phyloP scores from a whole-genome alignment of 2,329 filamentous ascomycete genomes.

The Paecilomyces niveus region DNA sequence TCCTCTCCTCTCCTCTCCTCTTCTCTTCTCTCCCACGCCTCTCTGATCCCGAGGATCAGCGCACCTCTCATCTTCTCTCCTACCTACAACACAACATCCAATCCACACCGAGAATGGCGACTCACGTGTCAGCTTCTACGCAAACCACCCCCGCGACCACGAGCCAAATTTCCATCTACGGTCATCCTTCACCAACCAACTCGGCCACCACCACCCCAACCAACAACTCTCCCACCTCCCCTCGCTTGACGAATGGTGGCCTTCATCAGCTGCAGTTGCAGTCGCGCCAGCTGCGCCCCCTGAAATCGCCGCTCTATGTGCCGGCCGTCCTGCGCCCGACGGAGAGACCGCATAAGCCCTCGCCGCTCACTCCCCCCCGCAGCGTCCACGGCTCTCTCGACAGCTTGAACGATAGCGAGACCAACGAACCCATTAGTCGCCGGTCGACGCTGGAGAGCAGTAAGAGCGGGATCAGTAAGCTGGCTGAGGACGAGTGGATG shows the following conservation, averaged over 20 bases:
- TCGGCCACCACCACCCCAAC: constrained; percentile 45
- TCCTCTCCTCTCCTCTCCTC: no score
- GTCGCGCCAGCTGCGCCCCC: constrained; percentile 51
- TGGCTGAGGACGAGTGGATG: constrained; percentile 47
- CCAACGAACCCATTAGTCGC: constrained; percentile 27
- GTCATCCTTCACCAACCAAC: constrained; percentile 37
- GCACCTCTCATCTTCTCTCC: no score
- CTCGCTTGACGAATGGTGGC: constrained; percentile 36
- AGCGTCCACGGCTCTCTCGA: constrained; percentile 52
- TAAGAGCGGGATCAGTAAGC: constrained; percentile 37
- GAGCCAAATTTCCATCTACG: constrained; percentile 31
- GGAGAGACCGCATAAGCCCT: constrained; percentile 43
- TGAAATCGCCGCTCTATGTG: constrained; percentile 55
- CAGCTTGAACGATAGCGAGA: constrained; percentile 31
- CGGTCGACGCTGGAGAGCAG: constrained; percentile 35
- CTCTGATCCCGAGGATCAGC: no score
- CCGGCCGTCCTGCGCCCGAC: constrained; percentile 57
- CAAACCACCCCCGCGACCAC: constrained; percentile 10
- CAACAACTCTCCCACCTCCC: constrained; percentile 49
- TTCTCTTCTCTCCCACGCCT: no score
- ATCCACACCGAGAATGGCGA: no score
- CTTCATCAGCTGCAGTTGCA: constrained; percentile 36
- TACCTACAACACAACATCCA: no score
- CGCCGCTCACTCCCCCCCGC: constrained; percentile 43
- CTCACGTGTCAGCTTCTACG: constrained; percentile 21